A percentile compares a stretch with the other conserved stretches of the same genome.
Conservation (phyloP, 2,329 filamentous ascomycete genomes). For the Alternaria consortialis region DNA sequence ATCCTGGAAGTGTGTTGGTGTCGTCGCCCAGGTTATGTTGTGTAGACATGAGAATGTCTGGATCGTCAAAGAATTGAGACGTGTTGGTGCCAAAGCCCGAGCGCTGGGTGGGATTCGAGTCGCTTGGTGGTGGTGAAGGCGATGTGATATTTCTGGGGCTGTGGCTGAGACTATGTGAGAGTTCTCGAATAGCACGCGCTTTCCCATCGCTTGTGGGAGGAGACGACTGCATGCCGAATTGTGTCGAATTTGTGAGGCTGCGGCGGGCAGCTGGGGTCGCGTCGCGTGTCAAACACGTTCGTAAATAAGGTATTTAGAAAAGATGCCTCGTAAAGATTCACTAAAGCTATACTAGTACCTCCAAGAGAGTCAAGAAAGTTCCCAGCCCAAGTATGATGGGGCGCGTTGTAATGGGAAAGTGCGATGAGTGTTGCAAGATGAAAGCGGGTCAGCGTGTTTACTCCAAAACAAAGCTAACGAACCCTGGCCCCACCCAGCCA, state of each 20-base stretch:
- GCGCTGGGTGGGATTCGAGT: conserved; percentile 49
- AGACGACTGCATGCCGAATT: conserved; percentile 47
- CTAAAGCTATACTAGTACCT: conserved; percentile 24
- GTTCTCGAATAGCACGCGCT: conserved; percentile 49
- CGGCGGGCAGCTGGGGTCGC: conserved; percentile 31
- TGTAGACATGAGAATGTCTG: conserved; percentile 51
- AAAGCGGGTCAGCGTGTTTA: conserved; percentile 31
- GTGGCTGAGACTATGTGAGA: conserved; percentile 48
- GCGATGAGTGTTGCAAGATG: conserved; percentile 38
- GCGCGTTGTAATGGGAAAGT: conserved; percentile 37
- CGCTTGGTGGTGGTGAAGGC: conserved; percentile 42
- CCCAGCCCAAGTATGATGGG: conserved; percentile 29
- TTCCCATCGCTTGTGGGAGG: conserved; percentile 49
- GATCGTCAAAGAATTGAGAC: conserved; percentile 45
- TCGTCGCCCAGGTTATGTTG: conserved; percentile 49
- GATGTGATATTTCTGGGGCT: conserved; percentile 45
- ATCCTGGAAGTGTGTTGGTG: conserved; percentile 44
- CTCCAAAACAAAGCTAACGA: conserved; percentile 29
- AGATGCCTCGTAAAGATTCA: conserved; percentile 36
- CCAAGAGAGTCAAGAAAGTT: conserved; percentile 28
- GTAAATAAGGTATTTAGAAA: conserved; percentile 39
- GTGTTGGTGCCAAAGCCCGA: conserved; percentile 40
- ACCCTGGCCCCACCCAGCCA: conserved; percentile 19
- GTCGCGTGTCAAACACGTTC: conserved; percentile 41
- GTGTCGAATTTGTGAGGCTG: conserved; percentile 37